Conservation (phyloP, 345 rosid species). For the Microcos paniculata region DNA sequence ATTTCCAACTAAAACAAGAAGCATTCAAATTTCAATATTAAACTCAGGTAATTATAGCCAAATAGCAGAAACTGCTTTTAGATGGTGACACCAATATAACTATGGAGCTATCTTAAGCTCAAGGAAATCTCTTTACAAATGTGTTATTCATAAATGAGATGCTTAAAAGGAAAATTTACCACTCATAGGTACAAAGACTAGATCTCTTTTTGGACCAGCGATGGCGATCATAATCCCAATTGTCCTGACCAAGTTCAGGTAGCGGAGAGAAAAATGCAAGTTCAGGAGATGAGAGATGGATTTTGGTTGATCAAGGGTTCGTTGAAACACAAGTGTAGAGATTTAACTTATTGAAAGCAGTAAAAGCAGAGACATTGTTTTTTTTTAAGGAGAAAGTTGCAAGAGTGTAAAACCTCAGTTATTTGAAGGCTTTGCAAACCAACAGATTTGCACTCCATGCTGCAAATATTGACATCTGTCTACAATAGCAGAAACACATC, state of each 20-base stretch:
- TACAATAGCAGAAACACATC: no score
- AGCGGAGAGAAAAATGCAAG: conserved; percentile 19
- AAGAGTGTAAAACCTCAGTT: conserved; percentile 36
- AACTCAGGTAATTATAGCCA: not conserved
- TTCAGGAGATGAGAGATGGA: conserved; percentile 23
- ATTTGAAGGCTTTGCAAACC: no score
- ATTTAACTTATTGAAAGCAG: not conserved
- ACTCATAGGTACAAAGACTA: no score
- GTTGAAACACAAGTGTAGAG: conserved; percentile 31
- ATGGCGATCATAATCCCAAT: no score
- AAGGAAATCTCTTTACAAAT: not conserved
- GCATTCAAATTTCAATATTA: not conserved
- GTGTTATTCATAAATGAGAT: not conserved
- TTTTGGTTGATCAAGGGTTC: conserved; percentile 21
- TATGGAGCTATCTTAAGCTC: no score
- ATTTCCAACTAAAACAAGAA: no score
- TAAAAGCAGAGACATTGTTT: not conserved
- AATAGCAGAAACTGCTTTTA: not conserved
- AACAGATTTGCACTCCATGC: no score
- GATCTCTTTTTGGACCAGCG: no score
- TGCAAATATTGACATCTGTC: no score
- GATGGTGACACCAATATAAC: not conserved
- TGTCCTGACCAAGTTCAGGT: no score
- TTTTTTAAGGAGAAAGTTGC: not conserved
- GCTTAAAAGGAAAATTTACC: conserved; percentile 35